Percentiles rank a stretch among this genome's conserved stretches.
These are phyloP conservation scores for Paracamarosporium sp. DNA, from an alignment of 2,329 filamentous ascomycete genomes.

Conservation along the genomic window DNA sequence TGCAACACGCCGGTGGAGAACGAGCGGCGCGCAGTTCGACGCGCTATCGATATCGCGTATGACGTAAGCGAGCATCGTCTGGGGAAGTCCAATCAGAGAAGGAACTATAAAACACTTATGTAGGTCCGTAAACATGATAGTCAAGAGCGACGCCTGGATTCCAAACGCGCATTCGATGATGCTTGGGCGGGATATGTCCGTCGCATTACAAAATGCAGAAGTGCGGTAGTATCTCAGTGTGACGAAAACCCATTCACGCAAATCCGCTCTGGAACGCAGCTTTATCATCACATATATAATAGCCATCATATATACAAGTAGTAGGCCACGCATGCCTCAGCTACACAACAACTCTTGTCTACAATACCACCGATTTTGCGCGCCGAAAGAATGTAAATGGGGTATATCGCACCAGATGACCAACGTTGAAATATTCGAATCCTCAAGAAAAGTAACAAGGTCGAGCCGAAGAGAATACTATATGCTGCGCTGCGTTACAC, in stretches of 20 bases:
- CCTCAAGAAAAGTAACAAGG: background rate
- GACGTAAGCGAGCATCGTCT: background rate
- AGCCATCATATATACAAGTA: constrained; percentile 6
- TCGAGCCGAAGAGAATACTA: background rate
- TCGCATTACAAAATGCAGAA: too few species aligned
- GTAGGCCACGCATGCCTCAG: background rate
- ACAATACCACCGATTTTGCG: background rate
- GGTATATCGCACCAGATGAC: constrained; percentile 17
- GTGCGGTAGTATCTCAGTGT: too few species aligned
- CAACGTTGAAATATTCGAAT: background rate
- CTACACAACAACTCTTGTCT: background rate
- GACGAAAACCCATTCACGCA: too few species aligned
- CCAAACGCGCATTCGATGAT: background rate
- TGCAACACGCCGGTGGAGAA: background rate
- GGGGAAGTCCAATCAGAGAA: background rate
- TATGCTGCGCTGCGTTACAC: constrained; percentile 6
- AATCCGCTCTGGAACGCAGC: background rate
- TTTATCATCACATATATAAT: background rate
- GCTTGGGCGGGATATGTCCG: too few species aligned
- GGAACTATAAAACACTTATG: background rate
- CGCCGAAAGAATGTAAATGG: constrained; percentile 14
- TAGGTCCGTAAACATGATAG: background rate
- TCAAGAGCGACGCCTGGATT: background rate
- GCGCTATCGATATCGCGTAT: background rate
- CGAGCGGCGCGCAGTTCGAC: background rate